Evolutionary conservation across 345 rosid species (phyloP), one percentile per base, ranked within the genome.

Genomic region (Noccaea caerulescens): DNA sequence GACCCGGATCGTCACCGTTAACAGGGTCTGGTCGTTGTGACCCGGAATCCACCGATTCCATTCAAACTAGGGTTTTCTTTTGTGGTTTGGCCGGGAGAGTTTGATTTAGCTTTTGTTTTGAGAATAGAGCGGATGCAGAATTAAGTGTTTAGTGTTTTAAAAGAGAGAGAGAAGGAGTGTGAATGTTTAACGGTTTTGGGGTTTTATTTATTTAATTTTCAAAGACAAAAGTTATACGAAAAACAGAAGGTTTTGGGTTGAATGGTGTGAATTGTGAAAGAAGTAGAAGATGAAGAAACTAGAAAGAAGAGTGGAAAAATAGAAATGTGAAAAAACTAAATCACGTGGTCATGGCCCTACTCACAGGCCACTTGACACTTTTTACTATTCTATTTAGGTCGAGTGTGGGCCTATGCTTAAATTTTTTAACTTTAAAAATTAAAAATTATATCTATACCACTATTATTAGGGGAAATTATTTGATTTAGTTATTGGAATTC

Each of bases 31-130:
- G 27, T 51, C 72, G 65, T 32, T 23, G 76, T 6, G 72, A 68
- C 14, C 76, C 76, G 36, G 67, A 69, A 5, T 80, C 72, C 1
- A 65, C 33, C 11, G 82, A 63, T 53, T 81, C 86, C 86, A 82
- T 82, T 9, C 7, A 53, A 75, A 46, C n/a, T 75, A 76, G 79
- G 79, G 79, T 56, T 76, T 73, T 45, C 3, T 51, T 5, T 0
- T 8, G 36, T 59, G 34, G 13, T 43, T 30, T 10, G 66, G n/a
- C n/a, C n/a, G n/a, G 55, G 74, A 62, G 60, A 47, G 44, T 57
- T 57, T 49, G 47, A 37, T 36, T 30, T 58, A 20, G 42, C 3
- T 69, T 53, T 33, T 13, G 60, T 18, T 68, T 67, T 52, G 56
- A 43, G 63, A 32, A 13, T 52, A 37, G 46, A 50, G 20, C 0